phyloP scores from a whole-genome alignment of 768 basidiomycete species.

The Lyophyllum semitale region DNA sequence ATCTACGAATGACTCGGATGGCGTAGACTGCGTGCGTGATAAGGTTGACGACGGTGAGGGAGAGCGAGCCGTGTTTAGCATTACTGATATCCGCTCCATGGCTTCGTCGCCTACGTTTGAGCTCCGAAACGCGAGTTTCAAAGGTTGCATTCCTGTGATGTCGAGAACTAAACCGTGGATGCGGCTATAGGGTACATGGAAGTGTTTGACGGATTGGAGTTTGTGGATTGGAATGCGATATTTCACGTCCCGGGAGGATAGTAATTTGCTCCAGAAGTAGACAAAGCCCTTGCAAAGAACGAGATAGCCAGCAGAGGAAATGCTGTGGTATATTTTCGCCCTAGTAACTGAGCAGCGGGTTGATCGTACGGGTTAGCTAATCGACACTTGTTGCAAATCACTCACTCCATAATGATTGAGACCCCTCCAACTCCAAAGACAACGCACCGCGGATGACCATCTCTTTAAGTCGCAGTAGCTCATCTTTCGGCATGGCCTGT shows the following conservation, averaged over 20 bases:
- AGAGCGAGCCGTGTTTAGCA: constrained; percentile 10
- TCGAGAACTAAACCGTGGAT: constrained; percentile 42
- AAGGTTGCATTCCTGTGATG: constrained; percentile 44
- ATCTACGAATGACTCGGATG: constrained; percentile 3
- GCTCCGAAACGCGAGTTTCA: constrained; percentile 53
- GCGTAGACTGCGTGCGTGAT: constrained; percentile 2
- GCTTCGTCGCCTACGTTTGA: constrained; percentile 44
- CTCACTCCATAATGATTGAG: constrained; percentile 38
- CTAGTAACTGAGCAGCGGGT: constrained; percentile 29
- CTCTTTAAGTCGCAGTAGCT: constrained; percentile 25
- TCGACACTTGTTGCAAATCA: no score
- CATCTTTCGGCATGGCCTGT: constrained; percentile 7
- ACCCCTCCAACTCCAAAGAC: constrained; percentile 28
- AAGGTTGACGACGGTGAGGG: constrained; percentile 8
- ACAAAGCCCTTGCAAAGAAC: constrained; percentile 40
- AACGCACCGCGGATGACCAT: constrained; percentile 30
- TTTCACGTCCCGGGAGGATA: constrained; percentile 35
- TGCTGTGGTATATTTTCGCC: constrained; percentile 34
- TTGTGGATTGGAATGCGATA: constrained; percentile 45
- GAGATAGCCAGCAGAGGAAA: constrained; percentile 42
- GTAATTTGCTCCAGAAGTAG: constrained; percentile 49
- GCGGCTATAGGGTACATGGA: constrained; percentile 26
- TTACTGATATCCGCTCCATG: constrained; percentile 32
- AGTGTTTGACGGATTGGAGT: constrained; percentile 39
- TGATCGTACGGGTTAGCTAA: background rate